A percentile compares a stretch with the other conserved stretches of the same genome.
phyloP scores from a whole-genome alignment of 2,329 filamentous ascomycete genomes.

The Ceratocystiopsis brevicomis region DNA sequence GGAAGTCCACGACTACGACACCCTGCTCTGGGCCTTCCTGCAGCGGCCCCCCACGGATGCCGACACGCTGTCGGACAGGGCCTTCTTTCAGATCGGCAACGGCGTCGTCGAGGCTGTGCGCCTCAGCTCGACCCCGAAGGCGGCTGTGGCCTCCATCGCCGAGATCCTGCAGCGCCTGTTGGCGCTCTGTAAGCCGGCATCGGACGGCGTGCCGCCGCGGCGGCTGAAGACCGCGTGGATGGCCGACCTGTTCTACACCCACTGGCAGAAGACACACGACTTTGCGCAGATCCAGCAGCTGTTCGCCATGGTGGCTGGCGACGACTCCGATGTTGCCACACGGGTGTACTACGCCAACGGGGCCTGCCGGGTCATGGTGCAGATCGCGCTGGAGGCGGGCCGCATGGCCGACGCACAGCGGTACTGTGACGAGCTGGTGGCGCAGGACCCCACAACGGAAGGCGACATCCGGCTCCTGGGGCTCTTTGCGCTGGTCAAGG shows the following conservation, averaged over 20 bases:
- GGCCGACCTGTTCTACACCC: constrained; percentile 17
- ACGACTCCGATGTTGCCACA: constrained; percentile 10
- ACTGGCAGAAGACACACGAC: constrained; percentile 16
- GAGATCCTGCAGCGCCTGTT: constrained; percentile 15
- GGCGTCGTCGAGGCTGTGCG: constrained; percentile 17
- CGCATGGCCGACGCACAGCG: constrained; percentile 14
- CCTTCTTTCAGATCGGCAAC: constrained; percentile 14
- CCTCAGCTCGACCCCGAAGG: constrained; percentile 12
- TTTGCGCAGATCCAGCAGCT: constrained; percentile 12
- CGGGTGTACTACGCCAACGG: constrained; percentile 13
- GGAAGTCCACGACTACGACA: constrained; percentile 10
- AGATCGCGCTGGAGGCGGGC: constrained; percentile 20
- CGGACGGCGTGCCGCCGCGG: too few relatives aligned
- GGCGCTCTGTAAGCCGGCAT: too few relatives aligned
- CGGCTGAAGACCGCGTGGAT: constrained; percentile 18
- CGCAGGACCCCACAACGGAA: constrained; percentile 11
- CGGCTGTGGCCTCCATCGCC: constrained; percentile 3
- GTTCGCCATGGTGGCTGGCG: constrained; percentile 10
- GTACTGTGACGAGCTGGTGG: constrained; percentile 14
- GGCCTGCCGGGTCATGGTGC: constrained; percentile 21
- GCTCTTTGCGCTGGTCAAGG: constrained; percentile 18
- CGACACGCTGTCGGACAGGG: constrained; percentile 2
- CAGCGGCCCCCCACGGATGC: constrained; percentile 11
- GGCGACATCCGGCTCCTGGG: constrained; percentile 18
- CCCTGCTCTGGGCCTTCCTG: constrained; percentile 18